Base-by-base conservation (phyloP, 2,329 filamentous ascomycete genomes). In the Aspergillus viridinutans region DNA sequence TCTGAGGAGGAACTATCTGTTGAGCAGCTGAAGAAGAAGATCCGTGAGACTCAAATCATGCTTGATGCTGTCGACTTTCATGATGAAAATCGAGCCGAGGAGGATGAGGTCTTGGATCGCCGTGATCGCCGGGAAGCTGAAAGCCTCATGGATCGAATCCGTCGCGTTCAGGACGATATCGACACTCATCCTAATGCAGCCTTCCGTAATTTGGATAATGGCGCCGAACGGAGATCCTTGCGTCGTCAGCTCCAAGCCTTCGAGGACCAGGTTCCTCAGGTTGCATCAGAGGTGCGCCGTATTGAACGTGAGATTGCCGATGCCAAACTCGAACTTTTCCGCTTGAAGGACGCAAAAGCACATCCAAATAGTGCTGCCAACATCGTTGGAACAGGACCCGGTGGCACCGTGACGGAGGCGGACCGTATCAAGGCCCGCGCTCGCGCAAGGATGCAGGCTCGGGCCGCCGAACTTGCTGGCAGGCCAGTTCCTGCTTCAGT, bases 371-470 rank as follows among this genome's bases (percentile, higher is more conserved):
- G 89, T 69, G 88, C 90, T 9, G 81, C 89, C 21, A 83, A 87
- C 29, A 91, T 99, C 61, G 85, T 97, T 58, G 94, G 94, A 49
- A 97, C 93, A 59, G 94, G 94, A 9, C 93, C 92, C 57, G 93
- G 93, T 47, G 94, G 94, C 53, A 78, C 85, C 48, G 85, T 99
- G 45, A 99, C 94, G 0, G 94, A 99, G 75, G 89, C 91, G 3
- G 94, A 99, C 75, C 86, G 93, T 54, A 84, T 97, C 64, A 97
- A 97, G 79, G 94, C 94, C 38, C 86, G 92, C 64, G 93, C 94
- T 32, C 96, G 92, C 77, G 93, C 93, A 42, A 96, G 97, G 86
- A 99, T 99, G 94, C 93, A 97, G 77, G 92, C 96, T 69, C 89
- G 94, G 58, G 92, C 94, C 64, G 94, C 94, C 55, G 93, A 94